Base-by-base conservation (phyloP, 208 protist genomes). In the Trypanosoma congolense region DNA sequence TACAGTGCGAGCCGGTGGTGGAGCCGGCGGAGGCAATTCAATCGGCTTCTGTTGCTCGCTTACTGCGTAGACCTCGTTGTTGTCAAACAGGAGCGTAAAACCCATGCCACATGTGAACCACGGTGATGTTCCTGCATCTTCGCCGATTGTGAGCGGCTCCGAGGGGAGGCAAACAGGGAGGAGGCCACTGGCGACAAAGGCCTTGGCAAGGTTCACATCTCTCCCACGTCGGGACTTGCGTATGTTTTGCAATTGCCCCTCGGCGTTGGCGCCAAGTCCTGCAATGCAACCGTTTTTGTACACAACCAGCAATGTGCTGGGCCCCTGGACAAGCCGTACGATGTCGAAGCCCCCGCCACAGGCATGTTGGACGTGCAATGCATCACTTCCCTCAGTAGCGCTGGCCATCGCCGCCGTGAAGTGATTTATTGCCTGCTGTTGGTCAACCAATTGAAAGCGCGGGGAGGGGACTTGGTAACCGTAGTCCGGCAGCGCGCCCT, bases 261-360 rank as follows among this genome's bases (percentile, higher is more conserved):
- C 81, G n/a, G 77, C 61, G 61, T 89, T 89, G 21, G 77, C 65
- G 31, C 81, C 81, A 18, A 89, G 47, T 6, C 56, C 77, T 3
- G 67, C 74, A 25, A 89, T 69, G 53, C 73, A 89, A n/a, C 81
- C 81, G 57, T 89, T 85, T 9, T 54, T 55, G 53, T 81, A 89
- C 28, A 65, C 53, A 55, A 89, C 66, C 26, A 89, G 63, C 46
- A 84, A 47, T 28, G 76, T 84, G 12, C 67, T 61, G 4, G 80
- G 77, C 16, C 77, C 80, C 16, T 61, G 40, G 6, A 73, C 24
- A 19, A 88, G 53, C 38, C 49, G 63, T 1, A 44, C 63, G 16
- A 84, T 65, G 1, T 68, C 61, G 53, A 77, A 83, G 33, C 68
- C 70, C 6, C 8, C 35, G 12, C 35, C 29, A n/a, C n/a, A n/a